Percentiles rank a stretch among this genome's conserved stretches.
These are phyloP conservation scores for Dendrocalamus sinicus DNA, from an alignment of 176 grass and related monocot species.

Conservation along the genomic window DNA sequence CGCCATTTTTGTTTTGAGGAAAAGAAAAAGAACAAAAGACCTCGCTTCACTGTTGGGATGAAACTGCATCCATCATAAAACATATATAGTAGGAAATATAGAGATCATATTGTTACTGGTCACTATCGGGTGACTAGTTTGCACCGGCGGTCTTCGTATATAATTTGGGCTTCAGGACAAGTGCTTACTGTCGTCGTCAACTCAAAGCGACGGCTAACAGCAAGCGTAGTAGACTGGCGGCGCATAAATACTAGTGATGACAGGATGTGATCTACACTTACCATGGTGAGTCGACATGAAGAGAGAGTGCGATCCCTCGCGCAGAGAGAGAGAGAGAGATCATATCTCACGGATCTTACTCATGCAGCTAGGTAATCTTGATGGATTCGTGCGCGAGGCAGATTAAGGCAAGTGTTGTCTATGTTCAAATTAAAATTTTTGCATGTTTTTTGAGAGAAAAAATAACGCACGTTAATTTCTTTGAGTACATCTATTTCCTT, in stretches of 20 bases:
- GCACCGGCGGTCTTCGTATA: not conserved
- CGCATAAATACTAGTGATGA: constrained; percentile 25
- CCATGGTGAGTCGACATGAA: not conserved
- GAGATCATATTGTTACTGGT: not conserved
- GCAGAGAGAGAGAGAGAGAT: too few species aligned
- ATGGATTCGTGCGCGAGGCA: not conserved
- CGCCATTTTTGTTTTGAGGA: constrained; percentile 9
- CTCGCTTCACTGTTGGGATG: not conserved
- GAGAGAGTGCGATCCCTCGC: not conserved
- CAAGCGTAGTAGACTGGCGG: constrained; percentile 2
- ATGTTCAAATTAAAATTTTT: not conserved
- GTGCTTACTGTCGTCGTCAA: not conserved
- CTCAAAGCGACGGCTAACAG: constrained; percentile 23
- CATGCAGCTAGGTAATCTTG: not conserved
- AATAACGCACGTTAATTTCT: not conserved
- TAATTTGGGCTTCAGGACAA: not conserved
- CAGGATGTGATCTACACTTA: constrained; percentile 9
- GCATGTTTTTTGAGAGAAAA: too few species aligned
- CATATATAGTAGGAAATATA: not conserved
- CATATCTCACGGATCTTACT: not conserved
- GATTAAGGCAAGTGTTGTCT: not conserved
- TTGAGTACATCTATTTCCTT: not conserved
- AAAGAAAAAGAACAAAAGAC: not conserved
- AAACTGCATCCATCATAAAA: not conserved
- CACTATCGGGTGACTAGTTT: not conserved